Percentiles rank a stretch among this genome's conserved stretches.
phyloP scores from a whole-genome alignment of 139 green algal species.

The Chlorella sp. region DNA sequence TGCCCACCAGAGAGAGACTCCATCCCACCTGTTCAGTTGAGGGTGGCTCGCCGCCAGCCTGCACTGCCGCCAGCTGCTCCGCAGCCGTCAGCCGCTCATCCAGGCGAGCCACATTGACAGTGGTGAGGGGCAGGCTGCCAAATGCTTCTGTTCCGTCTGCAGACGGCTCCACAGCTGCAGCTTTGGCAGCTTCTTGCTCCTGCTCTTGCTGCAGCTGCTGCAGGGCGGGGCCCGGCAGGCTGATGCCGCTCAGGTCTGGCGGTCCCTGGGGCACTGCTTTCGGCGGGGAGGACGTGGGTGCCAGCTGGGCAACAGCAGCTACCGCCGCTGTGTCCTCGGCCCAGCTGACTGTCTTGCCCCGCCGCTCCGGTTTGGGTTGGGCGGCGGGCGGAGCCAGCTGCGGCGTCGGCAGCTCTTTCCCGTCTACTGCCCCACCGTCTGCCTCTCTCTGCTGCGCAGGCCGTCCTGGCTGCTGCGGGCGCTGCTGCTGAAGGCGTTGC shows the following conservation, averaged over 20 bases:
- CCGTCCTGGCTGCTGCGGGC: too few species aligned
- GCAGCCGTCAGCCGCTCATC: not conserved
- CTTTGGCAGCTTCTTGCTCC: not conserved
- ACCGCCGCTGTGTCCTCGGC: not conserved
- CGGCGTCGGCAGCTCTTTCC: not conserved
- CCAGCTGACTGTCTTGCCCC: slow-evolving; percentile 2
- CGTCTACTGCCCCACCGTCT: not conserved
- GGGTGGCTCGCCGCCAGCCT: not conserved
- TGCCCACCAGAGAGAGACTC: too few species aligned
- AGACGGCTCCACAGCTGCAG: not conserved
- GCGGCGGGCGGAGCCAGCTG: not conserved
- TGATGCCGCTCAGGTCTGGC: not conserved
- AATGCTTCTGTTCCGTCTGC: not conserved
- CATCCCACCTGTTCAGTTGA: not conserved
- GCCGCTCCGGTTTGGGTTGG: not conserved
- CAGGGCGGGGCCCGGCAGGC: not conserved
- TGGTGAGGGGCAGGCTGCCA: slow-evolving; percentile 25
- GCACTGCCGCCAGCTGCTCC: not conserved
- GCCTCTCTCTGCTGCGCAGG: not conserved
- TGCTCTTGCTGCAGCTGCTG: slow-evolving; percentile 6
- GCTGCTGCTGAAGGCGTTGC: not conserved
- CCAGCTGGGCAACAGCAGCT: not conserved
- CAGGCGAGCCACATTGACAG: slow-evolving; percentile 17
- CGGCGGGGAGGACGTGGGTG: not conserved
- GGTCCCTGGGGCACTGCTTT: not conserved